Conservation (phyloP, 2,329 filamentous ascomycete genomes). For the Aureobasidium lini region DNA sequence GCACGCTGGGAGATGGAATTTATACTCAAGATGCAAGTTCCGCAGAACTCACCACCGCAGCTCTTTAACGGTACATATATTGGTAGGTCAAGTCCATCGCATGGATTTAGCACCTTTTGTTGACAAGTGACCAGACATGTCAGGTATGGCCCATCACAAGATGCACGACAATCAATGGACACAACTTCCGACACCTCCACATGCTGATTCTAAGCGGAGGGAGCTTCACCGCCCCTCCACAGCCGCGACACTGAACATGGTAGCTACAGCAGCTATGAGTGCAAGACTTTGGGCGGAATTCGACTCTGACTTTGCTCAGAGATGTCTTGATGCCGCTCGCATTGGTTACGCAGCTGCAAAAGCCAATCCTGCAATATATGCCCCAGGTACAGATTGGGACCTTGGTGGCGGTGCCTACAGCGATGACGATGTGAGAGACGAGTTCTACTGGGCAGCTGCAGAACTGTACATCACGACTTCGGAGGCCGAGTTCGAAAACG, state of each 20-base stretch:
- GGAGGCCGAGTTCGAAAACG: conserved; percentile 9
- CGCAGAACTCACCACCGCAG: conserved; percentile 8
- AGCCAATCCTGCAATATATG: conserved; percentile 11
- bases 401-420: conserved; percentile 16
- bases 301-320: conserved; percentile 7
- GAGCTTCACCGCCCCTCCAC: conserved; percentile 16
- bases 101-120: not conserved
- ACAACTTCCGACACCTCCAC: conserved; percentile 10
- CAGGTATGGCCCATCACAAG: conserved; percentile 15
- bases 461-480: conserved; percentile 16
- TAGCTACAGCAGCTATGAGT: conserved; percentile 13
- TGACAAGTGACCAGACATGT: conserved; percentile 3
- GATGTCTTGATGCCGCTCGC: conserved; percentile 10
- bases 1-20: conserved; percentile 15
- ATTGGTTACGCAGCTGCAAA: conserved; percentile 14
- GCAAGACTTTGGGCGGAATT: conserved; percentile 13
- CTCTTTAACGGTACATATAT: conserved; percentile 13
- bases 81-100: not conserved
- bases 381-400: conserved; percentile 15
- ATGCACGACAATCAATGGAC: conserved; percentile 17
- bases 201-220: conserved; percentile 12
- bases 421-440: conserved; percentile 15
- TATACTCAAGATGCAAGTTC: conserved; percentile 16
- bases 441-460: conserved; percentile 16
- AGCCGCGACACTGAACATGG: conserved; percentile 15